Conservation (phyloP, 108 stramenopile genomes). For the Thalassiosira profunda region DNA sequence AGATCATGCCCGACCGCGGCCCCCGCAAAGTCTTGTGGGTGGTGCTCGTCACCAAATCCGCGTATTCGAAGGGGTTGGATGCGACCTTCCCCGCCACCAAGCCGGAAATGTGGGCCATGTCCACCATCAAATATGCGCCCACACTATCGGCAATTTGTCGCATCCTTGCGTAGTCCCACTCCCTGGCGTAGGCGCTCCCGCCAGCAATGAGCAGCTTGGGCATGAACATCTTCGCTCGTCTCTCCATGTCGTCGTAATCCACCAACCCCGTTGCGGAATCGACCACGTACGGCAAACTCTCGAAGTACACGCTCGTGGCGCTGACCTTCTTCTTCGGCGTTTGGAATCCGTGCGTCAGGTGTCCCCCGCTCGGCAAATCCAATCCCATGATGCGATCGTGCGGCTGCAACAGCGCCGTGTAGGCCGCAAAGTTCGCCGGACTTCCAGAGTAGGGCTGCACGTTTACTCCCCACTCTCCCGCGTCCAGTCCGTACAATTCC, state of each 20-base stretch:
- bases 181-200: slow-evolving; percentile 98
- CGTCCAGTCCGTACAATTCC: slow-evolving; percentile 82
- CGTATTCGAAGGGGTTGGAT: slow-evolving; percentile 93
- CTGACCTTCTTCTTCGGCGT: slow-evolving; percentile 97
- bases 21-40: slow-evolving; percentile 99
- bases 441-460: slow-evolving; percentile 97
- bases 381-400: slow-evolving; percentile 99
- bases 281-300: slow-evolving; percentile 99
- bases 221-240: slow-evolving; percentile 95
- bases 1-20: slow-evolving; percentile 99
- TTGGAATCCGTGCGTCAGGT: slow-evolving; percentile 99
- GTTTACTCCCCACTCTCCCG: slow-evolving; percentile 98
- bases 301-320: slow-evolving; percentile 99
- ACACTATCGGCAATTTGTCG: slow-evolving; percentile 96
- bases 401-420: slow-evolving; percentile 96
- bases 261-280: slow-evolving; percentile 91
- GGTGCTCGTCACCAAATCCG: slow-evolving; percentile 99
- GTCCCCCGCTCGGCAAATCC: slow-evolving; percentile 99
- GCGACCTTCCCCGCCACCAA: slow-evolving; percentile 95
- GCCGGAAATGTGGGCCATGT: slow-evolving; percentile 99
- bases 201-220: slow-evolving; percentile 99
- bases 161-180: slow-evolving; percentile 99
- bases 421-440: slow-evolving; percentile 99
- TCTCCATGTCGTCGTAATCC: slow-evolving; percentile 97
- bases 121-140: slow-evolving; percentile 97